phyloP scores from a whole-genome alignment of 768 basidiomycete species.

The Hemileccinum impolitum region DNA sequence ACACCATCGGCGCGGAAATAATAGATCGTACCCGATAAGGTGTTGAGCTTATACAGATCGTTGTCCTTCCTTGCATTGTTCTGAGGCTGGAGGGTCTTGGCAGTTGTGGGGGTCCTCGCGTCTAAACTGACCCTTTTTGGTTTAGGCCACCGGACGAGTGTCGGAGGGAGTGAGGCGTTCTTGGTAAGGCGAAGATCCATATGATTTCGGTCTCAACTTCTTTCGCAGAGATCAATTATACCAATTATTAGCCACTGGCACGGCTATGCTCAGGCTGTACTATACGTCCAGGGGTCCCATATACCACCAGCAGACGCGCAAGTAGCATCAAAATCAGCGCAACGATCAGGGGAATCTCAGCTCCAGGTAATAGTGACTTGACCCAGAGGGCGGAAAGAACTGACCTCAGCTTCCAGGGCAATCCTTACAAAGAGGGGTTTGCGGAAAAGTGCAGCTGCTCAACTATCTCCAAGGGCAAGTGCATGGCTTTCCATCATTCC shows the following conservation, averaged over 20 bases:
- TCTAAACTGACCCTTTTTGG: constrained; percentile 11
- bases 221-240: no score
- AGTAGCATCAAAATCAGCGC: constrained; percentile 10
- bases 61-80: neutral
- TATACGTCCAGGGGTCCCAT: no score
- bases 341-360: no score
- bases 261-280: no score
- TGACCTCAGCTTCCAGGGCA: no score
- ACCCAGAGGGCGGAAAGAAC: no score
- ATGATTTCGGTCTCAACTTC: neutral
- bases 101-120: constrained; percentile 15
- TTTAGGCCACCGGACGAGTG: constrained; percentile 9
- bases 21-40: constrained; percentile 18
- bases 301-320: no score
- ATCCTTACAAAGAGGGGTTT: constrained; percentile 23
- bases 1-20: constrained; percentile 28
- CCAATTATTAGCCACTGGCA: no score
- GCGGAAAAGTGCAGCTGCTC: constrained; percentile 15
- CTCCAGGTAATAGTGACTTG: no score
- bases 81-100: neutral
- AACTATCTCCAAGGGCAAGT: constrained; percentile 24
- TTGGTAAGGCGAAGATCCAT: constrained; percentile 9
- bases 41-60: constrained; percentile 24
- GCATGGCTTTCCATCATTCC: constrained; percentile 16
- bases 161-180: constrained; percentile 17